Evolutionary conservation across 257 asterid species (phyloP).

Genomic region (Penstemon davidsonii): DNA sequence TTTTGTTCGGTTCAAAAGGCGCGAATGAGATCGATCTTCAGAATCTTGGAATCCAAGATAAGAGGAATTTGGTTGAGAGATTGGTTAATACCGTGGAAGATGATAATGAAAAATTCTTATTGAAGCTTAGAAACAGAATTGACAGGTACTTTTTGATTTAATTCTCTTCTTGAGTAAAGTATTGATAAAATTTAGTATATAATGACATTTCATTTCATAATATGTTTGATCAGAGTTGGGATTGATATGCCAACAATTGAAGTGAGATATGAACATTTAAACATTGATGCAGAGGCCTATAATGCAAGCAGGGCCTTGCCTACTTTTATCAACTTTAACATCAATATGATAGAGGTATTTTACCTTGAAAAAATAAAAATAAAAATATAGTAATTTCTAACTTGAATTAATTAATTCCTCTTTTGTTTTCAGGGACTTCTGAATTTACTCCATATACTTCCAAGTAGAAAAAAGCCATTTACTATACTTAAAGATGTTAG

Average conservation of each 20-base stretch:
- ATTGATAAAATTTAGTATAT: background rate
- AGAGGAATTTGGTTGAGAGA: slow-evolving; percentile 49
- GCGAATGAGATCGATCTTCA: slow-evolving; percentile 47
- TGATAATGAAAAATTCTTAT: slow-evolving; percentile 63
- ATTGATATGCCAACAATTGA: slow-evolving; percentile 58
- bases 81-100: slow-evolving; percentile 61
- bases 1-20: slow-evolving; percentile 53
- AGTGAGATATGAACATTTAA: slow-evolving; percentile 51
- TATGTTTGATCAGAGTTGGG: slow-evolving; percentile 45
- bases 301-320: slow-evolving; percentile 47
- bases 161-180: background rate
- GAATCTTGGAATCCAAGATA: slow-evolving; percentile 52
- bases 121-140: slow-evolving; percentile 51
- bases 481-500: slow-evolving; percentile 61
- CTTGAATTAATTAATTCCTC: background rate
- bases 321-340: slow-evolving; percentile 48
- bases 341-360: slow-evolving; percentile 43
- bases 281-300: slow-evolving; percentile 43
- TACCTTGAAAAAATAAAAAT: too few relatives aligned
- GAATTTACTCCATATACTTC: slow-evolving; percentile 41
- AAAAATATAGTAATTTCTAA: background rate
- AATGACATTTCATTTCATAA: too few relatives aligned
- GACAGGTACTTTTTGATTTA: slow-evolving; percentile 40
- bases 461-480: slow-evolving; percentile 51
- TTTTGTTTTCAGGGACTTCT: slow-evolving; percentile 35